Evolutionary conservation across 2,329 filamentous ascomycete species (phyloP), one percentile per base, ranked within the genome.

Genomic region (Colletotrichum tanaceti): DNA sequence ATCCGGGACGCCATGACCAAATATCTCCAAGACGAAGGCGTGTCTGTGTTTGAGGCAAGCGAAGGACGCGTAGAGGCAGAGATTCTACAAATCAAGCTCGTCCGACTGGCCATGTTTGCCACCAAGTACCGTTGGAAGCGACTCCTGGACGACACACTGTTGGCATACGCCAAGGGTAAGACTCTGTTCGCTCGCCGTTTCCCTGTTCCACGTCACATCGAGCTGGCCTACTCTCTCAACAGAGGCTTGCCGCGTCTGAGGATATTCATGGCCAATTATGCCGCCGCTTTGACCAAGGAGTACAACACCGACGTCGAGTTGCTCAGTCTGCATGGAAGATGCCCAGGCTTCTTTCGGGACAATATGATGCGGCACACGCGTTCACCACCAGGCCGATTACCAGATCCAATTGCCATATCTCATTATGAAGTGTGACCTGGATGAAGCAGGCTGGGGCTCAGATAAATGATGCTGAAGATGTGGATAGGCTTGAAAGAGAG

Each of bases 261-360:
- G 18, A 11, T 6, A 2, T 52, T 52, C 18, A 52, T 52, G 49
- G 18, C 28, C n/a, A 18, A 28, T 1, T 52, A 35, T n/a, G 28
- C 28, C n/a, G 6, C 28, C 7, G 4, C 0, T 11, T 11, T 9
- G 0, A 5, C 28, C 4, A 18, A 35, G 10, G 14, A 0, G 2
- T 18, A 52, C 7, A 20, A 20, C 28, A 35, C 10, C 4, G 28
- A 11, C n/a, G 10, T n/a, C 14, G 28, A 52, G 28, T 28, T 35
- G 49, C 5, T 52, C 32, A 5, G 2, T 0, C 18, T 52, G 4
- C 35, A 16, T 20, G 1, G 9, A 18, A 35, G 35, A 5, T 13
- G 18, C 10, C 28, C 28, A 32, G 28, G 28, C 7, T 32, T 32
- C 28, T 32, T 32, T 32, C 28, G 28, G 28, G 28, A 32, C 28